Evolutionary conservation across 2,329 filamentous ascomycete genomes (phyloP).

Genomic region (Diplodia sapinea): DNA sequence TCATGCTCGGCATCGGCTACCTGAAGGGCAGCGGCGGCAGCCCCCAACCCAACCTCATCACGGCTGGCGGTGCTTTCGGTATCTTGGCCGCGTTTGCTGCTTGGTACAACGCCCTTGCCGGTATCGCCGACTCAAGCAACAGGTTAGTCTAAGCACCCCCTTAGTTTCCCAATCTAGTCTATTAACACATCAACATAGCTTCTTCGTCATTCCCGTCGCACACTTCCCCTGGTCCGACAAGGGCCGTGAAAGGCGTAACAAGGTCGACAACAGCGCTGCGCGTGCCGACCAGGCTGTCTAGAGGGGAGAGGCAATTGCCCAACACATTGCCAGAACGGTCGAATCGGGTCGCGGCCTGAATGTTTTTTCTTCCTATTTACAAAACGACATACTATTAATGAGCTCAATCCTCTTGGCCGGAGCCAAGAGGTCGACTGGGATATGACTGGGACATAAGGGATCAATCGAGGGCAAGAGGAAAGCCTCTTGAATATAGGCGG

Average conservation of each 20-base stretch:
- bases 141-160: conserved; percentile 41
- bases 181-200: conserved; percentile 59
- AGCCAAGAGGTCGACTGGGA: neutral
- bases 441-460: neutral
- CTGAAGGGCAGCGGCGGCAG: conserved; percentile 51
- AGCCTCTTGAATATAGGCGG: neutral
- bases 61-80: conserved; percentile 60
- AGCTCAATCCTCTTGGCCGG: neutral
- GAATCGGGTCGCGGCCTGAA: neutral
- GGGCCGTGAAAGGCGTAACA: conserved; percentile 46
- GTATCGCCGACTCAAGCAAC: conserved; percentile 61
- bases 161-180: neutral
- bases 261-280: conserved; percentile 50
- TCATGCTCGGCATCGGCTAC: conserved; percentile 62
- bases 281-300: conserved; percentile 38
- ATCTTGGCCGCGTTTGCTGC: conserved; percentile 60
- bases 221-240: conserved; percentile 88
- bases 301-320: neutral
- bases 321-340: neutral
- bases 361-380: neutral
- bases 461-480: neutral
- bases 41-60: conserved; percentile 55
- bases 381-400: conserved; percentile 9
- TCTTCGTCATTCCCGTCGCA: conserved; percentile 89
- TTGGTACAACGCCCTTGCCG: conserved; percentile 62